Evolutionary conservation across 108 stramenopile species (phyloP).

Genomic region (Poteriospumella lacustris): DNA sequence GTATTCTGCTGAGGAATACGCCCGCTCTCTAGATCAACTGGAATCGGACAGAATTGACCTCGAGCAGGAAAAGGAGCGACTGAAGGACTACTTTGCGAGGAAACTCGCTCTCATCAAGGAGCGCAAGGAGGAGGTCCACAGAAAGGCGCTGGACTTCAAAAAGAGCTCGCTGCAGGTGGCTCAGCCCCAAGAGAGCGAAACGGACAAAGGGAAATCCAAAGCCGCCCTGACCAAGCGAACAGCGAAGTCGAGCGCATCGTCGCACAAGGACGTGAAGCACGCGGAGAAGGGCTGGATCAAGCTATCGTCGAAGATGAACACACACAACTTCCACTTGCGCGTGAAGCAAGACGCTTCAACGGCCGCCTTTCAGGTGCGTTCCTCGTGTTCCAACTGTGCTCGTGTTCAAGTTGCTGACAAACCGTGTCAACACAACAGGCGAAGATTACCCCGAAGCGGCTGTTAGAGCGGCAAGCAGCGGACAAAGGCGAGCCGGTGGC

Average conservation of each 20-base stretch:
- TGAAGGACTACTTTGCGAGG: background rate
- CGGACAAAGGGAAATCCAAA: background rate
- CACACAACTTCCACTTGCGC: constrained; percentile 1
- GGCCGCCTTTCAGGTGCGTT: too few species aligned
- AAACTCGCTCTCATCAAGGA: background rate
- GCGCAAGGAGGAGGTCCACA: background rate
- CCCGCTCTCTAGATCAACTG: background rate
- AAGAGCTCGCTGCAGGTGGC: background rate
- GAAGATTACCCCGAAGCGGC: background rate
- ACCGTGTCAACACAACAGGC: too few species aligned
- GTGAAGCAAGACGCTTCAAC: background rate
- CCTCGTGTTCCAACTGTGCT: too few species aligned
- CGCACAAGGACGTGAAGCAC: background rate
- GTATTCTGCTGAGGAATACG: background rate
- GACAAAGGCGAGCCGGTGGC: too few species aligned
- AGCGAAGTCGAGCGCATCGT: too few species aligned
- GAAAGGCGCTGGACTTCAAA: background rate
- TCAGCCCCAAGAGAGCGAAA: background rate
- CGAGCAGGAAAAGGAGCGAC: background rate
- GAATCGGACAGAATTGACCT: background rate
- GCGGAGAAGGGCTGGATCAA: constrained; percentile 19
- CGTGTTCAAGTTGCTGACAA: too few species aligned
- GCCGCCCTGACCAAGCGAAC: too few species aligned
- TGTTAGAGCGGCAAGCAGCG: too few species aligned
- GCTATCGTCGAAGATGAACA: constrained; percentile 4